phyloP scores from a whole-genome alignment of 805 yeast species.

The Komagataella mondaviorum region DNA sequence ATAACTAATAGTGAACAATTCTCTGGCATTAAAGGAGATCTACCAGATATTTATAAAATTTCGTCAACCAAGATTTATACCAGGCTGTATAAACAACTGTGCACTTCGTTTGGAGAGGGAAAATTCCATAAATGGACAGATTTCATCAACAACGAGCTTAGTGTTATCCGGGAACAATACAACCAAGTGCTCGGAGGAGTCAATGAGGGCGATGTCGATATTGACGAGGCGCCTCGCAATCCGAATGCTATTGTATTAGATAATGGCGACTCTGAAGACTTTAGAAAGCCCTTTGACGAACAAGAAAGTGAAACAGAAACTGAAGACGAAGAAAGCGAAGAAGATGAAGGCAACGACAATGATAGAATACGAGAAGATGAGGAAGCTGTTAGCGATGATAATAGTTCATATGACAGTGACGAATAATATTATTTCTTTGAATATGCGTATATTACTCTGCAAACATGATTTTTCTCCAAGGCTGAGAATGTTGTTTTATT shows the following conservation, averaged over 20 bases:
- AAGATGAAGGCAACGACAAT: slow-evolving; percentile 1
- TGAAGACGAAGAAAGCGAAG: slow-evolving; percentile 3
- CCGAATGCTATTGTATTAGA: slow-evolving; percentile 7
- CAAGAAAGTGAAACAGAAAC: slow-evolving; percentile 16
- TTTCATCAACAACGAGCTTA: slow-evolving; percentile 32
- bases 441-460: neutral
- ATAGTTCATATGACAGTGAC: slow-evolving; percentile 1
- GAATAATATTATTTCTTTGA: slow-evolving; percentile 1
- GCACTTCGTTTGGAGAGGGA: neutral
- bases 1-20: slow-evolving; percentile 2
- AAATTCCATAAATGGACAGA: slow-evolving; percentile 24
- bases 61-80: neutral
- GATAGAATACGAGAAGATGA: neutral
- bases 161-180: slow-evolving; percentile 40
- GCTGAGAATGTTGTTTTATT: neutral
- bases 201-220: slow-evolving; percentile 11
- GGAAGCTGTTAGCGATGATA: neutral
- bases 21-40: slow-evolving; percentile 2
- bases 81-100: neutral
- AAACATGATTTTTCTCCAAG: neutral
- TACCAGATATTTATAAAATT: neutral
- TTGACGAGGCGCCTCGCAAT: slow-evolving; percentile 10
- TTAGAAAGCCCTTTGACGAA: slow-evolving; percentile 22
- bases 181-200: slow-evolving; percentile 44
- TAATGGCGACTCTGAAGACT: slow-evolving; percentile 11